Evolutionary conservation across 768 basidiomycete species (phyloP).

Genomic region (Pleurotus platypus): DNA sequence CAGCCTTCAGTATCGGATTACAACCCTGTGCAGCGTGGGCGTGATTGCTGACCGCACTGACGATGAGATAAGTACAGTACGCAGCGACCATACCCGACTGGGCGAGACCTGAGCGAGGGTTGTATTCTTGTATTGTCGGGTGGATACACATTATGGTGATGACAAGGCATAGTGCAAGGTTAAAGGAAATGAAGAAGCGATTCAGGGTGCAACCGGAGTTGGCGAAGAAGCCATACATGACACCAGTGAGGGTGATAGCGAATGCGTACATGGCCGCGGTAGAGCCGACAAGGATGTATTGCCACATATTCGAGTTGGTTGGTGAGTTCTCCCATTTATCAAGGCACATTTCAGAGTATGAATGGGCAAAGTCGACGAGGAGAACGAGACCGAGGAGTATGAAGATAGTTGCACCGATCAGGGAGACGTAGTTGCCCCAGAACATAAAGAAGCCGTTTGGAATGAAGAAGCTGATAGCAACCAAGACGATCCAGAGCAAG

Average conservation of each 20-base stretch:
- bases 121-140: slow-evolving; percentile 85
- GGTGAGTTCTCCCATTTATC: slow-evolving; percentile 88
- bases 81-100: slow-evolving; percentile 97
- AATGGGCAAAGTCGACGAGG: slow-evolving; percentile 97
- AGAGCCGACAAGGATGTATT: slow-evolving; percentile 91
- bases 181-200: slow-evolving; percentile 96
- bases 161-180: slow-evolving; percentile 75
- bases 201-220: slow-evolving; percentile 85
- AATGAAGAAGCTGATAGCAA: slow-evolving; percentile 86
- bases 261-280: slow-evolving; percentile 86
- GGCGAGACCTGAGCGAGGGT: slow-evolving; percentile 91
- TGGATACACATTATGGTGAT: slow-evolving; percentile 82
- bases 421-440: slow-evolving; percentile 91
- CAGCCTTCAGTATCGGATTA: slow-evolving; percentile 79
- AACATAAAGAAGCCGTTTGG: slow-evolving; percentile 98
- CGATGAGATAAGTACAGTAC: slow-evolving; percentile 94
- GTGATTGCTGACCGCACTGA: slow-evolving; percentile 92
- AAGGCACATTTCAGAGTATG: slow-evolving; percentile 96
- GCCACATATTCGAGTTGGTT: slow-evolving; percentile 82
- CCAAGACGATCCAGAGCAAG: slow-evolving; percentile 80
- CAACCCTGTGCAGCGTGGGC: slow-evolving; percentile 68
- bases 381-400: slow-evolving; percentile 96
- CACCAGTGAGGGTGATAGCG: slow-evolving; percentile 79
- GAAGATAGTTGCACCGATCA: slow-evolving; percentile 91
- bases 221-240: slow-evolving; percentile 92